phyloP scores from a whole-genome alignment of 257 asterid genomes.

The Agastache rugosa region DNA sequence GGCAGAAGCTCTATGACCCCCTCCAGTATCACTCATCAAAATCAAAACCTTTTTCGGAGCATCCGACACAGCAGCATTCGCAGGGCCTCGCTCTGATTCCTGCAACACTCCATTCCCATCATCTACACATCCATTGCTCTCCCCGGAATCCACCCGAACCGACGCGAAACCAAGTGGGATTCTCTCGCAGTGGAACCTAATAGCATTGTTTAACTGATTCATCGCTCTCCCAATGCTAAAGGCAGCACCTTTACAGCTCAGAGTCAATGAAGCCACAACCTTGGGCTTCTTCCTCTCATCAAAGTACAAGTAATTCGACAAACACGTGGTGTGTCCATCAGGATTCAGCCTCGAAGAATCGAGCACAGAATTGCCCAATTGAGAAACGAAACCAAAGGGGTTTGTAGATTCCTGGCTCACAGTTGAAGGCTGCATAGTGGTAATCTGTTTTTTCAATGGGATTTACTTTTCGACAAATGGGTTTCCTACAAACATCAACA shows the following conservation, averaged over 20 bases:
- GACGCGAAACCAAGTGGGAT: conserved; percentile 88
- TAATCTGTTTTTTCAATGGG: background rate
- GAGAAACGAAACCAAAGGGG: conserved; percentile 56
- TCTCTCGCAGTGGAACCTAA: conserved; percentile 81
- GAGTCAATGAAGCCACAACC: conserved; percentile 62
- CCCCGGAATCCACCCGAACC: conserved; percentile 51
- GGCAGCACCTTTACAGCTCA: conserved; percentile 63
- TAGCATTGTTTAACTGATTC: conserved; percentile 68
- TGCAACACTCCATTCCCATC: conserved; percentile 61
- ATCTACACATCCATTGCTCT: conserved; percentile 57
- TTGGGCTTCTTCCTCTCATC: conserved; percentile 57
- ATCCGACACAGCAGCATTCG: conserved; percentile 46
- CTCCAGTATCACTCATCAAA: conserved; percentile 99
- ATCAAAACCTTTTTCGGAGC: conserved; percentile 78
- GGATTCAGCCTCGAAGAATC: conserved; percentile 48
- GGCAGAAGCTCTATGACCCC: conserved; percentile 99
- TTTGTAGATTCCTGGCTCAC: conserved; percentile 71
- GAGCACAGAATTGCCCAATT: conserved; percentile 54
- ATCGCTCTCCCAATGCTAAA: conserved; percentile 58
- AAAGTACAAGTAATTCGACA: conserved; percentile 59
- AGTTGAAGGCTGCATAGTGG: conserved; percentile 74
- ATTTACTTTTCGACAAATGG: conserved; percentile 37
- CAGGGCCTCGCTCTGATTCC: conserved; percentile 53
- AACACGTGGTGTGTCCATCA: conserved; percentile 43
- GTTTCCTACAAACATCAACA: conserved; percentile 32